phyloP scores from a whole-genome alignment of 768 basidiomycete genomes.

The Neoboletus subvelutipes region DNA sequence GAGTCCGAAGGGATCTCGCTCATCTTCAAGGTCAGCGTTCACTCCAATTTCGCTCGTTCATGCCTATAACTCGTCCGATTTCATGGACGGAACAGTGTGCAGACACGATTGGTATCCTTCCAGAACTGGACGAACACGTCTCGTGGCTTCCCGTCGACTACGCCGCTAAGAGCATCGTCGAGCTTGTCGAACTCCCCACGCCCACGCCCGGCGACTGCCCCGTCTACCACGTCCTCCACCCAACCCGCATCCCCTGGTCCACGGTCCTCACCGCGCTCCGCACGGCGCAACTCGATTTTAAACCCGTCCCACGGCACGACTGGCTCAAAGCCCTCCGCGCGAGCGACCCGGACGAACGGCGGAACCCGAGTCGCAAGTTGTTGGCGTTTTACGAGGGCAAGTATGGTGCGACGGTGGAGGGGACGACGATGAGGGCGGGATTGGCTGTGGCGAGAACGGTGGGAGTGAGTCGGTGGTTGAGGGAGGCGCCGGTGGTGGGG shows the following conservation, averaged over 20 bases:
- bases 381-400: constrained; percentile 26
- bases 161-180: constrained; percentile 46
- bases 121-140: constrained; percentile 31
- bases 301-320: constrained; percentile 16
- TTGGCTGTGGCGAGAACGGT: constrained; percentile 12
- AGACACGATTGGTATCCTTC: constrained; percentile 39
- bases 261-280: constrained; percentile 41
- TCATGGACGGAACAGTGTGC: constrained; percentile 30
- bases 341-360: constrained; percentile 22
- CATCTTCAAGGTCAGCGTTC: constrained; percentile 28
- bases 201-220: constrained; percentile 8
- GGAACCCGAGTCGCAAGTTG: constrained; percentile 27
- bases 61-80: too few species aligned
- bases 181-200: constrained; percentile 35
- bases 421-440: constrained; percentile 3
- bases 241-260: constrained; percentile 32
- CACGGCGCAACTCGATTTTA: constrained; percentile 35
- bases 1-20: constrained; percentile 43
- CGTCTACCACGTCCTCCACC: constrained; percentile 25
- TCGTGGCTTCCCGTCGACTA: constrained; percentile 56
- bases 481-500: constrained; percentile 12
- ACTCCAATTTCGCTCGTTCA: neutral
- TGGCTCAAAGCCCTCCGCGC: constrained; percentile 25
- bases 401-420: constrained; percentile 20
- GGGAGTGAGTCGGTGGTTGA: constrained; percentile 17